Base-by-base conservation (phyloP, 179 eudicot species). In the Gypsophila paniculata region DNA sequence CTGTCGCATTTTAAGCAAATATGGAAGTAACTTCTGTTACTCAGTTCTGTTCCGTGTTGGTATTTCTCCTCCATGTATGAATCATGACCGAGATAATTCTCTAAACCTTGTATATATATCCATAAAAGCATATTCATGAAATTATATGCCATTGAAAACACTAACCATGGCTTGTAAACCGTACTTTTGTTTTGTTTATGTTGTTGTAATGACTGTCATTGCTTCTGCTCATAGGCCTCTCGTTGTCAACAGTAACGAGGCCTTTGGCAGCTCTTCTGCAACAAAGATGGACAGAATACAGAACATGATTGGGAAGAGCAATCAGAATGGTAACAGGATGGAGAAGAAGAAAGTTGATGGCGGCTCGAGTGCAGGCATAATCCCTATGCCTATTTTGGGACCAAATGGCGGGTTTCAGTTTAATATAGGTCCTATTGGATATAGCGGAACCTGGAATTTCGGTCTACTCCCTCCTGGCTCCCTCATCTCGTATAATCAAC, bases 401-500 rank as follows among this genome's bases (percentile, higher is more conserved):
- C 49, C 65, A 54, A 54, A 65, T 71, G 78, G 69, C 2, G 55
- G 72, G 17, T 74, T 74, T 60, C 75, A 65, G 55, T 70, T 78
- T 65, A 21, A 32, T 42, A 0, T 74, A 61, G 82, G 82, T 13
- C 78, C 75, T 32, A 74, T 78, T n/a, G 72, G 71, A 21, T 65
- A 57, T 17, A 68, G 82, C 14, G 68, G 72, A 26, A 62, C 18
- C 44, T 38, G 65, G 62, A 66, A 62, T 44, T 55, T 67, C 5
- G 78, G 81, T 17, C 11, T 61, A 22, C 15, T 13, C 11, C 46
- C 65, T 5, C 79, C 75, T 8, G 76, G 69, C 3, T 42, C 71
- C 34, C 17, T 38, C 51, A 29, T 29, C 18, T 26, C 72, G 26
- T 72, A 67, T 63, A 26, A 23, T 44, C 77, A 21, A 46, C 77